Percentiles rank a stretch among this genome's conserved stretches.
Conservation (phyloP, 306 rosid genomes). For the Spatholobus suberectus region DNA sequence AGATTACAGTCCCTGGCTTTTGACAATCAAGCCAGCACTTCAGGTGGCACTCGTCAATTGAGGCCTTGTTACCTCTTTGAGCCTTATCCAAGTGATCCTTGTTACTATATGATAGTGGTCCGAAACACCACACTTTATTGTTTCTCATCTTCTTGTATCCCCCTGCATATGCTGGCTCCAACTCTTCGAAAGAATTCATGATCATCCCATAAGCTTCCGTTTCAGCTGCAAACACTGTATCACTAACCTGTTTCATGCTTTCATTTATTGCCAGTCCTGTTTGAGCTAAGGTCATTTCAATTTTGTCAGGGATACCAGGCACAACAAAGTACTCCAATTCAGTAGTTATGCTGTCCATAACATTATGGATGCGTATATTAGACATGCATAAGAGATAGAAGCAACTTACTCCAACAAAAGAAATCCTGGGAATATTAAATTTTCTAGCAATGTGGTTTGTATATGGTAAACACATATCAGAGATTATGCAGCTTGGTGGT, state of each 20-base stretch:
- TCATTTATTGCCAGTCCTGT: not conserved
- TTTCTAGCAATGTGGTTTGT: constrained; percentile 49
- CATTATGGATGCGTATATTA: not conserved
- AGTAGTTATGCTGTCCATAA: not conserved
- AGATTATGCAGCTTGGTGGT: constrained; percentile 58
- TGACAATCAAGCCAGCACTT: constrained; percentile 60
- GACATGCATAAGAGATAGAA: constrained; percentile 24
- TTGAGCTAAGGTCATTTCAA: constrained; percentile 48
- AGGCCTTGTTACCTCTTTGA: constrained; percentile 57
- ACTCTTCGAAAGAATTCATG: constrained; percentile 67
- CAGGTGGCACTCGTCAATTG: constrained; percentile 44
- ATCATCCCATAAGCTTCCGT: constrained; percentile 44
- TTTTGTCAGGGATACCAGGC: constrained; percentile 55
- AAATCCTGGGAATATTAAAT: constrained; percentile 60
- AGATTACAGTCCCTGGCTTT: constrained; percentile 49
- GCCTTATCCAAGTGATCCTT: constrained; percentile 51
- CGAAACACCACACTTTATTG: constrained; percentile 64
- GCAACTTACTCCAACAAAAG: constrained; percentile 48
- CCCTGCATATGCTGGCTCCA: constrained; percentile 54
- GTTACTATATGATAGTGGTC: constrained; percentile 55
- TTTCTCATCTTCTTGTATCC: constrained; percentile 50
- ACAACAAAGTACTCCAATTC: constrained; percentile 47
- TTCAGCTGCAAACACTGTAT: constrained; percentile 45
- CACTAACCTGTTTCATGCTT: not conserved
- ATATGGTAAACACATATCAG: constrained; percentile 63